A percentile compares a stretch with the other conserved stretches of the same genome.
phyloP scores from a whole-genome alignment of 306 rosid species.

The Begonia peltatifolia region DNA sequence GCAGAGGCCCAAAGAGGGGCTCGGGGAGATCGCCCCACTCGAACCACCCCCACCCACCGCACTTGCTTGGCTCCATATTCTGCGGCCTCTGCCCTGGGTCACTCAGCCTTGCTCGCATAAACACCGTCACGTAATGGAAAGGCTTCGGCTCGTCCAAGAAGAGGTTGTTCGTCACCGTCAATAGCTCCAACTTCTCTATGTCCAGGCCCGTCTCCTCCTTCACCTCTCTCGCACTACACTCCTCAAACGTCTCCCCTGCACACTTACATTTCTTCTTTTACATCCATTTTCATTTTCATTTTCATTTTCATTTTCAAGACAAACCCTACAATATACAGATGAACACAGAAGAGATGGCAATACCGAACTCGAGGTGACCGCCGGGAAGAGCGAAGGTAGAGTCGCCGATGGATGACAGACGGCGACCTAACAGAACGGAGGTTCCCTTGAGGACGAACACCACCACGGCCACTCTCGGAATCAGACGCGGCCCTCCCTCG shows the following conservation, averaged over 20 bases:
- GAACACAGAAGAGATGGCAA: neutral
- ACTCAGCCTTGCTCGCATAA: conserved; percentile 27
- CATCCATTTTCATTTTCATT: neutral
- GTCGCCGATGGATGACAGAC: conserved; percentile 20
- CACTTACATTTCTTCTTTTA: neutral
- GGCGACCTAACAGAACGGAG: conserved; percentile 12
- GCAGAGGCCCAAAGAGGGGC: conserved; percentile 53
- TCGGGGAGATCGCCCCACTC: conserved; percentile 43
- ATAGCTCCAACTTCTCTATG: conserved; percentile 23
- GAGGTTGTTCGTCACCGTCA: conserved; percentile 38
- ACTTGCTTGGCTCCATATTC: conserved; percentile 53
- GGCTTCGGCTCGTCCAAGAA: conserved; percentile 29
- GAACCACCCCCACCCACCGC: conserved; percentile 80
- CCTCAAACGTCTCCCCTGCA: conserved; percentile 72
- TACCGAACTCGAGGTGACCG: conserved; percentile 32
- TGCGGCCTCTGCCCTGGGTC: conserved; percentile 22
- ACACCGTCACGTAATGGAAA: conserved; percentile 46
- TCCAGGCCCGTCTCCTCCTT: conserved; percentile 64
- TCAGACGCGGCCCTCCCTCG: neutral
- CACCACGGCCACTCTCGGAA: conserved; percentile 17
- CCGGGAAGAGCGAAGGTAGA: conserved; percentile 29
- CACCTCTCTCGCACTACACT: conserved; percentile 57
- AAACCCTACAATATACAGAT: neutral
- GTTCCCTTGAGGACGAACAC: conserved; percentile 14
- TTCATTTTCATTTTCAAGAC: neutral